Evolutionary conservation across 306 rosid species (phyloP).

Genomic region (Vigna nakashimae): DNA sequence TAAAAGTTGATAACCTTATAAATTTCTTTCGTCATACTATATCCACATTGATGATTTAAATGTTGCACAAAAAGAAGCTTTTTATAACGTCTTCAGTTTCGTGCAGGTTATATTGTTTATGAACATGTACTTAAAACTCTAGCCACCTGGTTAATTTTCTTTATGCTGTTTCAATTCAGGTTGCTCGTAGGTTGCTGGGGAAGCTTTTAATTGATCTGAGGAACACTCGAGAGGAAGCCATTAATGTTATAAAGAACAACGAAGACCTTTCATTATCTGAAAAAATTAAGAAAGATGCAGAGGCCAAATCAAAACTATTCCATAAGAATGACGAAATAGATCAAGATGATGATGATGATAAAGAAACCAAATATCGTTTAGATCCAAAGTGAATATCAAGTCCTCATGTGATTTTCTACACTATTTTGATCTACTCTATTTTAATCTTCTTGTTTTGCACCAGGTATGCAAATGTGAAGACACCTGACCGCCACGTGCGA

Average conservation of each 20-base stretch:
- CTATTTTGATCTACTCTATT: conserved; percentile 29
- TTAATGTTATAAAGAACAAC: conserved; percentile 76
- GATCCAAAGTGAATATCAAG: conserved; percentile 78
- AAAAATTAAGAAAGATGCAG: conserved; percentile 60
- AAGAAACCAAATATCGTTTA: conserved; percentile 95
- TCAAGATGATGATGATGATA: conserved; percentile 93
- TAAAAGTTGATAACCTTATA: conserved; percentile 7
- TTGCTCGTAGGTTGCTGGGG: conserved; percentile 97
- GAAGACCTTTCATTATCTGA: conserved; percentile 57
- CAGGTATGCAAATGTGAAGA: conserved; percentile 98
- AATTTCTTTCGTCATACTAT: conserved; percentile 30
- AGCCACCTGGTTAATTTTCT: conserved; percentile 36
- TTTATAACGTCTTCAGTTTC: conserved; percentile 34
- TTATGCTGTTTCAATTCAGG: conserved; percentile 56
- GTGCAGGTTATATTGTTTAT: conserved; percentile 30
- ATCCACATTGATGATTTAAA: conserved; percentile 25
- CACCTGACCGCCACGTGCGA: conserved; percentile 97
- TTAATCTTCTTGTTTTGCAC: conserved; percentile 41
- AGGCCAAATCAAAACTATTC: conserved; percentile 56
- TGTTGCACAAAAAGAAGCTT: conserved; percentile 29
- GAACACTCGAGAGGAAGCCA: conserved; percentile 97
- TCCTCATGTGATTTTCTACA: conserved; percentile 23
- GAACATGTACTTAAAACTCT: conserved; percentile 6
- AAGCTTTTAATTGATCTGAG: conserved; percentile 92
- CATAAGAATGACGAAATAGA: conserved; percentile 81